A percentile compares a stretch with the other conserved stretches of the same genome.
phyloP scores from a whole-genome alignment of 1,139 yeast species.

The Yamadazyma epiphylla region DNA sequence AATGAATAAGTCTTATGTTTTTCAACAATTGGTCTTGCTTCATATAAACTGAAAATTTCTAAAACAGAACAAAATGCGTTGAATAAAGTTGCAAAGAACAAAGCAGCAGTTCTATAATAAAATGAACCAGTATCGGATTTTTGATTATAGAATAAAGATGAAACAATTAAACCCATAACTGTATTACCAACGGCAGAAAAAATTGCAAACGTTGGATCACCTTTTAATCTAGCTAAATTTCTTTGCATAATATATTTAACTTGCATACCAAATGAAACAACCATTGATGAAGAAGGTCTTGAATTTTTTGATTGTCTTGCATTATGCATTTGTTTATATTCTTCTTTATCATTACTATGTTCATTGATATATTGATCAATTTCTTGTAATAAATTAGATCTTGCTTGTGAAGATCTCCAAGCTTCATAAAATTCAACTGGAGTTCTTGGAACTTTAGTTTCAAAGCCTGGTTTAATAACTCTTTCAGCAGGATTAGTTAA shows the following conservation, averaged over 20 bases:
- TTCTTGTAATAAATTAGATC: slow-evolving; percentile 10
- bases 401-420: slow-evolving; percentile 23
- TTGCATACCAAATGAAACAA: slow-evolving; percentile 33
- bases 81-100: slow-evolving; percentile 55
- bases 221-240: slow-evolving; percentile 22
- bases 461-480: slow-evolving; percentile 46
- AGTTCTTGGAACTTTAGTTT: slow-evolving; percentile 24
- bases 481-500: slow-evolving; percentile 74
- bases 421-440: slow-evolving; percentile 21
- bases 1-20: slow-evolving; percentile 62
- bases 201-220: slow-evolving; percentile 28
- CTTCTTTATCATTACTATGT: slow-evolving; percentile 8
- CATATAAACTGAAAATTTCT: slow-evolving; percentile 54
- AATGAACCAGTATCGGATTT: slow-evolving; percentile 47
- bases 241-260: slow-evolving; percentile 24
- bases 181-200: slow-evolving; percentile 23
- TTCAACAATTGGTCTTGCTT: slow-evolving; percentile 55
- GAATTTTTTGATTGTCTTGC: slow-evolving; percentile 27
- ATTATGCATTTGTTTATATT: slow-evolving; percentile 35
- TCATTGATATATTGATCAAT: slow-evolving; percentile 16
- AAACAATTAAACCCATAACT: slow-evolving; percentile 29
- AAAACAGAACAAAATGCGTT: slow-evolving; percentile 56
- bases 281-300: slow-evolving; percentile 25
- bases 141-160: slow-evolving; percentile 53
- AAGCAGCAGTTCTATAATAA: slow-evolving; percentile 52